Evolutionary conservation across 2,329 filamentous ascomycete genomes (phyloP), one percentile per base, ranked within the genome.

Genomic region (Phialemonium atrogriseum): DNA sequence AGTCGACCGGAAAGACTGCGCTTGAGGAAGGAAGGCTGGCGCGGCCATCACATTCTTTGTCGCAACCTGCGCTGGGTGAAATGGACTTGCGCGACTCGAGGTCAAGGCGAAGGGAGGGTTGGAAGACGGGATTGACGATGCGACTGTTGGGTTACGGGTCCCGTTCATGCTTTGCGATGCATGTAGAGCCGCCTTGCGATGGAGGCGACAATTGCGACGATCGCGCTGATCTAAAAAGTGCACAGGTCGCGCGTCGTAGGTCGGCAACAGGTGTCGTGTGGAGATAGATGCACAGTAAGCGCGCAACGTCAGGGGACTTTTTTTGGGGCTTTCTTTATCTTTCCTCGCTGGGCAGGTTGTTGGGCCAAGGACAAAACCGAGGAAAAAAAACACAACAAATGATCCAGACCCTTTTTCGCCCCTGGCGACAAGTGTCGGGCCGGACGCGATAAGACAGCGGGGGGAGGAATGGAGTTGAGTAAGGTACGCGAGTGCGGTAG

Each of bases 21-120:
- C 47, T 34, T 58, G 51, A 32, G 57, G 50, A 32, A 62, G 46
- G 44, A 62, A 70, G 37, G 56, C 51, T 24, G 64, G 51, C 34
- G 61, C 53, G 38, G 65, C 56, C 67, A 72, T 70, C 40, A 51
- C 47, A 37, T 48, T 49, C 34, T 52, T 55, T 19, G 48, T 43
- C 30, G 47, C 35, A 34, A 39, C 37, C 44, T 34, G 19, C 41
- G 42, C 37, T 33, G 50, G 34, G 23, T 48, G 42, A 33, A 52
- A 52, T n/a, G 50, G 51, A 33, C 48, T 58, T 30, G 48, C 40
- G 44, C 52, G 52, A 42, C 39, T 56, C 34, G 51, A 46, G 29
- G 33, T 44, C 32, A 44, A 48, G 35, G 51, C 47, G 42, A 62
- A 61, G 40, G 54, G 28, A 30, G 11, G 28, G 9, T 24, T 23